Evolutionary conservation across 1,284 basidiomycete species (phyloP).

Genomic region (Pholiota adiposa): DNA sequence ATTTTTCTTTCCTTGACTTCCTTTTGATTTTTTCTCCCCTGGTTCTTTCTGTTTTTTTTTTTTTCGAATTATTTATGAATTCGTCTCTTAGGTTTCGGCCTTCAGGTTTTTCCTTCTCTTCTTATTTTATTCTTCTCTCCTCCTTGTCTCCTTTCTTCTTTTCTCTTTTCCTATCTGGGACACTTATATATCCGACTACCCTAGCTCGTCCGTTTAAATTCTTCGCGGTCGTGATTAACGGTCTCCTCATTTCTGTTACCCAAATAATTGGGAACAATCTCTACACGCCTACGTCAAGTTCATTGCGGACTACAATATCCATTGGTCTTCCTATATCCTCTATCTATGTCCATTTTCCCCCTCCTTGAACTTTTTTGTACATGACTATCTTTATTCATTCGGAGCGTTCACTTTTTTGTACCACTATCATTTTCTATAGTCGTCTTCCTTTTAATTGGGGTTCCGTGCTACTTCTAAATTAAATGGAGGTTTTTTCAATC

Average conservation of each 20-base stretch:
- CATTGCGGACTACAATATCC: too few relatives aligned
- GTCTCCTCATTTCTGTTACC: not conserved
- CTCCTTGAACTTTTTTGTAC: not conserved
- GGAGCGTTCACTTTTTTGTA: not conserved
- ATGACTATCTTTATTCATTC: not conserved
- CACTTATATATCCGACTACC: not conserved
- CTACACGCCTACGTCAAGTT: too few relatives aligned
- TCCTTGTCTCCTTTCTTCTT: not conserved
- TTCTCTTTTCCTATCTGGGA: not conserved
- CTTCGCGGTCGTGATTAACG: not conserved
- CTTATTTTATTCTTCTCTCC: not conserved
- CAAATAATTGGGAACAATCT: not conserved
- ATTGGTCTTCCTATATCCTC: too few relatives aligned
- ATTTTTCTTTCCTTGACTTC: constrained; percentile 1
- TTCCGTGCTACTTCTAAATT: not conserved
- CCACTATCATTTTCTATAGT: not conserved
- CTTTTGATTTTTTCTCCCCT: not conserved
- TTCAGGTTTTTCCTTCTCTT: not conserved
- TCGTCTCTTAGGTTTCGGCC: not conserved
- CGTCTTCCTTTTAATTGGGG: not conserved
- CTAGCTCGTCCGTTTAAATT: constrained; percentile 1
- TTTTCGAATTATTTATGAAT: not conserved
- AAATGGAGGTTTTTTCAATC: not conserved
- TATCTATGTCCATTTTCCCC: too few relatives aligned
- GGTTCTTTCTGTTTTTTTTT: not conserved